phyloP scores from a whole-genome alignment of 345 rosid genomes.

The Anacardium occidentale region DNA sequence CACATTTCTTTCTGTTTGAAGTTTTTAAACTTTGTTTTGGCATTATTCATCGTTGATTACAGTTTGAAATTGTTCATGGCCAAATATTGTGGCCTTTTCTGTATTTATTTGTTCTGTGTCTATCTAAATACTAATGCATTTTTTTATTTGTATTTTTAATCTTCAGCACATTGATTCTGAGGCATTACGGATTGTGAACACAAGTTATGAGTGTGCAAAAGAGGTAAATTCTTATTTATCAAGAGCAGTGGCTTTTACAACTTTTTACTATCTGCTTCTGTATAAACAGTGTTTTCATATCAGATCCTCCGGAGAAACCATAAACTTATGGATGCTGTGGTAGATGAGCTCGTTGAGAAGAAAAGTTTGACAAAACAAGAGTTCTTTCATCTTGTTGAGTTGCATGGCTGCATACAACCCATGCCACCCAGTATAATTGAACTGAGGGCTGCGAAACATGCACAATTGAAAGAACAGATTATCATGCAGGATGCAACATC shows the following conservation, averaged over 20 bases:
- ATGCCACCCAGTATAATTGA: constrained; percentile 65
- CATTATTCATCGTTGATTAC: not conserved
- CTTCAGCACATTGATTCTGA: constrained; percentile 80
- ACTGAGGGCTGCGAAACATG: constrained; percentile 58
- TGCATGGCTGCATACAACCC: constrained; percentile 58
- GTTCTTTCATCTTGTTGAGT: constrained; percentile 60
- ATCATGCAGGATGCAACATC: constrained; percentile 32
- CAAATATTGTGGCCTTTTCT: too few relatives aligned
- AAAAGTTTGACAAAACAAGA: constrained; percentile 76
- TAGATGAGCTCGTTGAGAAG: constrained; percentile 61
- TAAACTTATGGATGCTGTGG: constrained; percentile 71
- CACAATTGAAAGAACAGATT: constrained; percentile 50
- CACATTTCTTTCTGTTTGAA: constrained; percentile 2
- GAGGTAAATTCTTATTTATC: constrained; percentile 43
- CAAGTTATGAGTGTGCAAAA: constrained; percentile 75
- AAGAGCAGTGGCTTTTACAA: not conserved
- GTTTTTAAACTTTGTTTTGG: not conserved
- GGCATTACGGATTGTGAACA: constrained; percentile 60
- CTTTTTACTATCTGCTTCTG: not conserved
- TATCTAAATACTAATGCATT: not conserved
- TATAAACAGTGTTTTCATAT: constrained; percentile 11
- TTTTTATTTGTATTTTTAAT: constrained; percentile 13
- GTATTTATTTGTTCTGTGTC: not conserved
- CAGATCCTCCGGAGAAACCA: constrained; percentile 61
- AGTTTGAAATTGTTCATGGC: not conserved